Conservation (phyloP, 805 yeast genomes). For the Teunomyces pallodes region DNA sequence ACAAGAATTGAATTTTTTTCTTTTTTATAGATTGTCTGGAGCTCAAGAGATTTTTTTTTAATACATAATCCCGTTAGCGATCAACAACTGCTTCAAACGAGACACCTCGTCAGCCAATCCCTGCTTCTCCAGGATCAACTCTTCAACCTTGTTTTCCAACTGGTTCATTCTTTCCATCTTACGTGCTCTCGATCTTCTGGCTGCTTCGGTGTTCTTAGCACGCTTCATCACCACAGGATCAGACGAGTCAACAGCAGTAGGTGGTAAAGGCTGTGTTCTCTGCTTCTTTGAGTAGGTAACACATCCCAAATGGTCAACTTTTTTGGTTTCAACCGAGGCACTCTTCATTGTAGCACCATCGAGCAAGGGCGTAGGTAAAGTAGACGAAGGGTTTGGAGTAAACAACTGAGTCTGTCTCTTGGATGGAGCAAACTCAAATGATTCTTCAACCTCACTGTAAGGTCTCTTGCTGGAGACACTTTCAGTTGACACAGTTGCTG, state of each 20-base stretch:
- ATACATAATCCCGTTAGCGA: slow-evolving; percentile 6
- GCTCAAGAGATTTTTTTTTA: background rate
- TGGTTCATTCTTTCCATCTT: slow-evolving; percentile 85
- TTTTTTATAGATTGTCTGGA: background rate
- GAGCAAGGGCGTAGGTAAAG: slow-evolving; percentile 33
- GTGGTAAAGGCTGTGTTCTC: slow-evolving; percentile 67
- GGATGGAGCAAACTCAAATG: slow-evolving; percentile 17
- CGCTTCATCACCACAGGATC: slow-evolving; percentile 82
- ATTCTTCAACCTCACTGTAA: slow-evolving; percentile 24
- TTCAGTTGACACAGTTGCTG: slow-evolving; percentile 11
- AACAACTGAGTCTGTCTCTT: slow-evolving; percentile 20
- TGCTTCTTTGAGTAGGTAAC: slow-evolving; percentile 77
- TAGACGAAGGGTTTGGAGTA: slow-evolving; percentile 30
- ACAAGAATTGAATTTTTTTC: slow-evolving; percentile 2
- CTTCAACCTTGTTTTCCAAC: slow-evolving; percentile 74
- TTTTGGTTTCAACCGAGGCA: slow-evolving; percentile 16
- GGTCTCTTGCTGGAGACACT: slow-evolving; percentile 18
- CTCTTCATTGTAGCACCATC: slow-evolving; percentile 13
- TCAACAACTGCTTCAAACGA: slow-evolving; percentile 53
- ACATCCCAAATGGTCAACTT: slow-evolving; percentile 71
- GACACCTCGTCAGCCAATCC: slow-evolving; percentile 61
- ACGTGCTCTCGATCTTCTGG: slow-evolving; percentile 91
- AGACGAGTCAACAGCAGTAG: slow-evolving; percentile 54
- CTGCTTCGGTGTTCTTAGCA: slow-evolving; percentile 97
- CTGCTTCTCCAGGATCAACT: slow-evolving; percentile 55